Evolutionary conservation across 164 flowering plant species (phyloP).

Genomic region (Magnolia sinica): DNA sequence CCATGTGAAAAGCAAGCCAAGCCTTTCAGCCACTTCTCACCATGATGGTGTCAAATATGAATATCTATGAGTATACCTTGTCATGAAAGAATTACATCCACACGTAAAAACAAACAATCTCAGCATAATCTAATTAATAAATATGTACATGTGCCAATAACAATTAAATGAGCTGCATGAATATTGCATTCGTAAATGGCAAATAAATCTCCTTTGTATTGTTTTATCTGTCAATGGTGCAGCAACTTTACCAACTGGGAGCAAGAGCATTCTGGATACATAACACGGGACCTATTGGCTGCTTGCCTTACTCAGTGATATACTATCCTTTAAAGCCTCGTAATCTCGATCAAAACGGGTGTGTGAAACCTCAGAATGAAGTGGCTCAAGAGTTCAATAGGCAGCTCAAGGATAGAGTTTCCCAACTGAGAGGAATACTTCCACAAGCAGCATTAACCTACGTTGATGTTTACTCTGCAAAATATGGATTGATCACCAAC

Average conservation of each 20-base stretch:
- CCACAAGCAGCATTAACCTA: slow-evolving; percentile 40
- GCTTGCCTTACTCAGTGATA: slow-evolving; percentile 48
- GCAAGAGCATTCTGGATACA: slow-evolving; percentile 75
- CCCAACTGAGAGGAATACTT: slow-evolving; percentile 36
- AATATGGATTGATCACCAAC: slow-evolving; percentile 42
- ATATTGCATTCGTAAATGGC: background rate
- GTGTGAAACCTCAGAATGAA: slow-evolving; percentile 52
- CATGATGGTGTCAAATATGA: too few relatives aligned
- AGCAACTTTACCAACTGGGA: slow-evolving; percentile 56
- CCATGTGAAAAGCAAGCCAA: too few relatives aligned
- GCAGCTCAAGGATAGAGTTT: slow-evolving; percentile 49
- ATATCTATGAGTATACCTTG: too few relatives aligned
- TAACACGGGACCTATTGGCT: slow-evolving; percentile 76
- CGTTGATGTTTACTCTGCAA: slow-evolving; percentile 63
- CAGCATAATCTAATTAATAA: too few relatives aligned
- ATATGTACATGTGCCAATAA: too few relatives aligned
- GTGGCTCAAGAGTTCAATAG: slow-evolving; percentile 56
- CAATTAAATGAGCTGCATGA: too few relatives aligned
- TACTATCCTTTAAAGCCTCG: slow-evolving; percentile 25
- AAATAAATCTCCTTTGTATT: background rate
- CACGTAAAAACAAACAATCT: too few relatives aligned
- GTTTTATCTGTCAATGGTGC: slow-evolving; percentile 15
- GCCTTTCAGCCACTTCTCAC: too few relatives aligned
- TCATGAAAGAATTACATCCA: too few relatives aligned
- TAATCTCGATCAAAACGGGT: slow-evolving; percentile 50